Evolutionary conservation across 495 filamentous ascomycete species (phyloP), one percentile per base, ranked within the genome.

Genomic region (Astrothelium macrocarpum): DNA sequence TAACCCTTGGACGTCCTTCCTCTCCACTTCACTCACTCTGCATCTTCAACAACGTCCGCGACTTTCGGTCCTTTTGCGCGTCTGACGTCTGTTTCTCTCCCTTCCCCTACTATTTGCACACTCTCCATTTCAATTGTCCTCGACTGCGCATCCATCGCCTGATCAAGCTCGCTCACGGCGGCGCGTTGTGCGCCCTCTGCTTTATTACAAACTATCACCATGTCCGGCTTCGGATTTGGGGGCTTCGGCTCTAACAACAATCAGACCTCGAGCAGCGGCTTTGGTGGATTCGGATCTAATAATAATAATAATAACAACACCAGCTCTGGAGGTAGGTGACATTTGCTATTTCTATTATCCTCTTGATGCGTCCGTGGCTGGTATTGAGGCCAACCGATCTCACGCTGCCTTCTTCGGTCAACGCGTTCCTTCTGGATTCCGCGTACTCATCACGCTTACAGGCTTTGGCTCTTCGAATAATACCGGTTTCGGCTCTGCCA

Each of bases 231-330:
- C 49, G 75, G 77, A 53, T 71, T 69, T 59, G 67, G 68, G 31
- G 79, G 78, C 32, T 81, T 87, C 71, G 83, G 84, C 62, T 65
- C 79, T 20, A 85, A 77, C 71, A 82, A 77, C 68, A 81, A 79
- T 65, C 72, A 70, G 64, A 72, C 74, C 42, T 75, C 59, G 60
- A 70, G 53, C 26, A 68, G 46, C 11, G 62, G 67, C 60, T 73
- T 73, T 70, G 67, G 60, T 16, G 64, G 67, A 26, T 72, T 70
- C 62, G 68, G 68, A 0, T 59, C 66, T 45, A 68, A 64, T 59
- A 72, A 53, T 61, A 68, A 59, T 34, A 49, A 9, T 20, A 49
- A 49, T 56, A 4, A 64, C n/a, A n/a, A n/a, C n/a, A n/a, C n/a
- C n/a, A n/a, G n/a, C 60, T 63, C 49, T 36, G 45, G 58, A 62